Evolutionary conservation across 768 basidiomycete genomes (phyloP), one percentile per base, ranked within the genome.

Genomic region (Pisolithus microcarpus): DNA sequence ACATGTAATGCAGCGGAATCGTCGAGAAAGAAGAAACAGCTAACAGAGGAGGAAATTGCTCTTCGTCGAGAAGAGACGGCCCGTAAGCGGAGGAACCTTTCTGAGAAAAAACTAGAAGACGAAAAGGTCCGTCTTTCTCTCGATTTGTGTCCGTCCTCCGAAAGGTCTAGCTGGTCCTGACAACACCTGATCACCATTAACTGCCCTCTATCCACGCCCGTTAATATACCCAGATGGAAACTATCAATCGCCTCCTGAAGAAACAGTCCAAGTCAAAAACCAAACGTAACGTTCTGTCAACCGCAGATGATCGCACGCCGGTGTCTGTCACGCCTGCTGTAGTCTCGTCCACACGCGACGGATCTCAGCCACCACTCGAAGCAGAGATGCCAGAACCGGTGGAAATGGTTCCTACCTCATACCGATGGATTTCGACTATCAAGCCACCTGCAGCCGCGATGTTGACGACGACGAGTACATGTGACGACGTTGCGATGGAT

Each of bases 201-300:
- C 7, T 7, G 11, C 6, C 16, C 6, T 34, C 10, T 26, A 34
- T 51, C n/a, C 50, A 15, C 15, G 18, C 8, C 23, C 34, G 34
- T 31, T 11, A 6, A 34, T 31, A 30, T 19, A 38, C 30, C 18
- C 58, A 91, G 87, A 81, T 81, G 21, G 91, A 92, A 60, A 92
- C 91, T 0, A 92, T 93, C 65, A 91, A 91, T 58, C 84, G 91
- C 24, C 75, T 93, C 13, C 77, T 93, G 46, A 90, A 90, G 65
- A 92, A 91, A 66, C 88, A 89, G 61, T 82, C 84, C 16, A 78
- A 84, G 9, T 75, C 85, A 2, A 77, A 79, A 40, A 78, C 75
- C 46, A 84, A 79, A 56, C 79, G 82, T 10, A 76, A 72, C n/a
- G 73, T 66, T 0, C 56, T 72, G 26, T 74, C 75, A 15, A 77